Evolutionary conservation across 1,284 basidiomycete genomes (phyloP), one percentile per base, ranked within the genome.

Genomic region (Puccinia hordei): DNA sequence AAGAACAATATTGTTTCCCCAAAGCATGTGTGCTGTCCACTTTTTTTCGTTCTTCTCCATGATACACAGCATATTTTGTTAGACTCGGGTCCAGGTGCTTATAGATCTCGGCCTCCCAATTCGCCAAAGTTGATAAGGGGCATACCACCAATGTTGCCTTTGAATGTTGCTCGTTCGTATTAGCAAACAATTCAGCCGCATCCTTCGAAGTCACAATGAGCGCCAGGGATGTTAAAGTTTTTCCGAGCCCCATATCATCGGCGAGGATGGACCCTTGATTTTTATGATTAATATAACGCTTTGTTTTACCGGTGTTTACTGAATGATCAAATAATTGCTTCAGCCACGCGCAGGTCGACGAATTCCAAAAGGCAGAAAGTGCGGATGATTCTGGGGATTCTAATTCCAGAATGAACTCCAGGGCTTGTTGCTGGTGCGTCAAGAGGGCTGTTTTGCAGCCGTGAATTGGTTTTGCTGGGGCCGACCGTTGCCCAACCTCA

Each of bases 171-270:
- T 38, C 30, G 38, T 38, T n/a, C 6, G 27, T 19, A 35, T 35
- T 33, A 38, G 33, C 61, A 65, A 35, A 65, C 38, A 22, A 19
- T 35, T 65, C n/a, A n/a, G 33, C 38, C 38, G 30, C 61, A 41
- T 65, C 17, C 61, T 65, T 35, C 22, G 61, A 65, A 41, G 30
- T 41, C 19, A 38, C 17, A 38, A 65, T 65, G 30, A 65, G 61
- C 19, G 61, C 61, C 30, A 65, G 38, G 30, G 61, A 65, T 24
- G 61, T 65, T 65, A 65, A 65, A 35, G 61, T 65, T 27, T 65
- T 65, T 35, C 61, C 30, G 5, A 65, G 33, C n/a, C 61, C 61
- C 61, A 65, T 65, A 41, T 65, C 61, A 27, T 65, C 61, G 17
- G 61, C 61, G 24, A 65, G 30, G n/a, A 65, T 65, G 27, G 61